phyloP scores from a whole-genome alignment of 306 rosid species.

The Vachellia collinsii region DNA sequence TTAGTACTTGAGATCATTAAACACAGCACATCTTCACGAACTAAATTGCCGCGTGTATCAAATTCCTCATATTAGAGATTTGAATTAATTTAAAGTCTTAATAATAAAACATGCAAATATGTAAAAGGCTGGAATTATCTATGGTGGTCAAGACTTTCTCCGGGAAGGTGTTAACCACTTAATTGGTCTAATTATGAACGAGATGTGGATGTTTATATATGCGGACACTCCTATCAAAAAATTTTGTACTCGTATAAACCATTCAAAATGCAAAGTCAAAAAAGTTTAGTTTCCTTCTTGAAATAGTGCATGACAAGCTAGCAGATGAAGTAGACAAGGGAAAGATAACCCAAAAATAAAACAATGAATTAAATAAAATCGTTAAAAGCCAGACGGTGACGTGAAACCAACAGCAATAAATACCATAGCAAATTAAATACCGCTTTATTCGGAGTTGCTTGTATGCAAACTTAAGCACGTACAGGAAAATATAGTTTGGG shows the following conservation, averaged over 20 bases:
- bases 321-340: slow-evolving; percentile 29
- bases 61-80: neutral
- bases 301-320: slow-evolving; percentile 23
- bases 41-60: neutral
- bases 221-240: neutral
- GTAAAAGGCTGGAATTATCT: neutral
- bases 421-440: slow-evolving; percentile 43
- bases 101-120: neutral
- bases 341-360: slow-evolving; percentile 7
- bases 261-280: slow-evolving; percentile 31
- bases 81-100: neutral
- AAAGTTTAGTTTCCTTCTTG: slow-evolving; percentile 5
- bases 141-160: neutral
- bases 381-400: slow-evolving; percentile 55
- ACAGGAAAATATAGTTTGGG: slow-evolving; percentile 26
- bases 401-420: slow-evolving; percentile 63
- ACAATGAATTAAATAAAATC: slow-evolving; percentile 16
- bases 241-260: neutral
- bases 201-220: neutral
- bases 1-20: neutral
- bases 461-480: slow-evolving; percentile 38
- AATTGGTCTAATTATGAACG: neutral
- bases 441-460: slow-evolving; percentile 39
- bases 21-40: neutral
- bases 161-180: neutral